Conservation (phyloP, 2,329 filamentous ascomycete species). For the Piedraia hortae region DNA sequence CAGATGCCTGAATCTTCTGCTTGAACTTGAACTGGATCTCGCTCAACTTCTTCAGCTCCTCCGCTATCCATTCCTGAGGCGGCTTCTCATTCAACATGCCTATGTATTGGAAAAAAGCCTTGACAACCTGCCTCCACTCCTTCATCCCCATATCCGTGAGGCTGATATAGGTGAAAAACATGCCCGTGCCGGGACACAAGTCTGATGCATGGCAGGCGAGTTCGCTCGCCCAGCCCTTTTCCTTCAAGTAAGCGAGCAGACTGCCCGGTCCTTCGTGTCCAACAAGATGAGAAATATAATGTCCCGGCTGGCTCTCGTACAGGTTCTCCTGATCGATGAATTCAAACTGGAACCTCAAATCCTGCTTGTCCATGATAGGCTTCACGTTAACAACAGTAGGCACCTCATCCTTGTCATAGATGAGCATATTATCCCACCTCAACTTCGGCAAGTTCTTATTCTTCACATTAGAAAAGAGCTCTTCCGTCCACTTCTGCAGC, state of each 20-base stretch:
- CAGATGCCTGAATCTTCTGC: conserved; percentile 70
- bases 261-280: conserved; percentile 84
- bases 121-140: conserved; percentile 56
- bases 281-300: conserved; percentile 69
- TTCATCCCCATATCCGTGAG: conserved; percentile 65
- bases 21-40: conserved; percentile 90
- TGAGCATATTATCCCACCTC: conserved; percentile 35
- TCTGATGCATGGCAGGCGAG: conserved; percentile 50
- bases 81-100: conserved; percentile 53
- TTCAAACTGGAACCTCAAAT: conserved; percentile 55
- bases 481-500: conserved; percentile 55
- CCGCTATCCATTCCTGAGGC: conserved; percentile 77
- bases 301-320: conserved; percentile 54
- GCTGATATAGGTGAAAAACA: conserved; percentile 55
- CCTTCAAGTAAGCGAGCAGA: conserved; percentile 70
- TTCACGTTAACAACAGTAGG: conserved; percentile 58
- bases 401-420: conserved; percentile 32
- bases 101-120: conserved; percentile 75
- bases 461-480: conserved; percentile 53
- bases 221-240: conserved; percentile 67
- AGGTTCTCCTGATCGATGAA: conserved; percentile 61
- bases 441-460: conserved; percentile 53
- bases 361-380: conserved; percentile 67
- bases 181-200: conserved; percentile 51
- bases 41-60: conserved; percentile 69